Base-by-base conservation (phyloP, 139 green algal species). In the Picochlorum sp. region DNA sequence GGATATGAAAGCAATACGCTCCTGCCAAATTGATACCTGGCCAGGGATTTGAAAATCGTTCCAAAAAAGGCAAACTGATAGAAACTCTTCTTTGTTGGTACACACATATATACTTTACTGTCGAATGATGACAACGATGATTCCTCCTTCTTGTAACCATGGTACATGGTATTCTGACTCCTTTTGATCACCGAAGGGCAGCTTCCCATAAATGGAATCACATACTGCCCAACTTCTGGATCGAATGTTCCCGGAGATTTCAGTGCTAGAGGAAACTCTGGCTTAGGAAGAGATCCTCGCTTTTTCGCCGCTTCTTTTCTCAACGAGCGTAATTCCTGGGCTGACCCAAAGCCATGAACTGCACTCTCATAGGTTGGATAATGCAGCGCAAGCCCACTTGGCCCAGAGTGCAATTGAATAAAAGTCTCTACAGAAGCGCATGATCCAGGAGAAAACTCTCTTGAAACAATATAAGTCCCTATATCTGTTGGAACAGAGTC, bases 191-290 rank as follows among this genome's bases (percentile, higher is more conserved):
- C 73, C 1, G 76, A 72, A 3, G 81, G 78, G 44, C 87, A 81
- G 2, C 76, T 78, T 6, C 78, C 80, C 66, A 81, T 84, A 61
- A 88, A 88, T 7, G 81, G 81, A 37, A 88, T 59, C 11, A 65
- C 73, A 34, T 60, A 86, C 23, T 51, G 51, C 4, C 58, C 37
- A 20, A 80, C 23, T 6, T 61, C 52, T 13, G 20, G 4, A 21
- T 83, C 64, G 20, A 57, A 81, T 10, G 45, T 41, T 20, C 24
- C 24, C 41, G 28, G 5, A 0, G 20, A 28, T 16, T 65, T 31
- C 7, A 65, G 20, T 59, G 20, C 4, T 65, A 52, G 6, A 9
- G 13, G 20, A 4, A 11, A 20, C 7, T 23, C n/a, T 31, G 58
- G 58, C 2, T 65, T 34, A 18, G 13, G n/a, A 55, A 52, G 23